Evolutionary conservation across 164 flowering plant species (phyloP).

Genomic region (Tetracentron sinense): DNA sequence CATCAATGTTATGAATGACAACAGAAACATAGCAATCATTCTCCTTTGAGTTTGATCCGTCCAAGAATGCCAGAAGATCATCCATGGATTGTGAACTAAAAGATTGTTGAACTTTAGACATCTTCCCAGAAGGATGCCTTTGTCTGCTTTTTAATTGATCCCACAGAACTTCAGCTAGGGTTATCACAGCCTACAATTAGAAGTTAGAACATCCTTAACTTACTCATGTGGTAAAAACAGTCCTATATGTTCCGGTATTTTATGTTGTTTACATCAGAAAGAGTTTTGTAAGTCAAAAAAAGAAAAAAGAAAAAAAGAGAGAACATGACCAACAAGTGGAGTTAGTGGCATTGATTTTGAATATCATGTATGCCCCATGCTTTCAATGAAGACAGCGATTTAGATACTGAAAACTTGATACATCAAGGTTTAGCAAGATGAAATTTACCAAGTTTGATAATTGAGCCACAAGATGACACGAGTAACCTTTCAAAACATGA

Average conservation of each 20-base stretch:
- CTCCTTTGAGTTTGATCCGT: slow-evolving; percentile 47
- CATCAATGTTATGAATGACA: slow-evolving; percentile 86
- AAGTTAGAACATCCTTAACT: slow-evolving; percentile 5
- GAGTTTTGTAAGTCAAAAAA: slow-evolving; percentile 2
- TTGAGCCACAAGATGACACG: neutral
- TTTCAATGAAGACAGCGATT: too few relatives aligned
- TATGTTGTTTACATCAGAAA: neutral
- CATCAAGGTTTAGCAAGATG: neutral
- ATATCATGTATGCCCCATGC: neutral
- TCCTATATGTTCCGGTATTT: neutral
- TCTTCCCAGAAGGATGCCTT: slow-evolving; percentile 27
- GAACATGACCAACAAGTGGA: neutral
- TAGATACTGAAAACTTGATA: too few relatives aligned
- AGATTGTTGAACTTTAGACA: slow-evolving; percentile 51
- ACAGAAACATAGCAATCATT: slow-evolving; percentile 58
- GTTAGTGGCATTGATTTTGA: neutral
- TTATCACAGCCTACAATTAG: slow-evolving; percentile 48
- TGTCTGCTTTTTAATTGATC: slow-evolving; percentile 55
- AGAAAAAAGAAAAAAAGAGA: neutral
- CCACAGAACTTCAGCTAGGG: slow-evolving; percentile 73
- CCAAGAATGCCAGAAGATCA: slow-evolving; percentile 67
- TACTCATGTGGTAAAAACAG: neutral
- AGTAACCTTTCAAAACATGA: neutral
- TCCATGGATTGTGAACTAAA: slow-evolving; percentile 69
- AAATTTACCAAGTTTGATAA: neutral